These are phyloP conservation scores for Yamadazyma ubonensis DNA, from an alignment of 805 yeast genomes.

Conservation along the genomic window DNA sequence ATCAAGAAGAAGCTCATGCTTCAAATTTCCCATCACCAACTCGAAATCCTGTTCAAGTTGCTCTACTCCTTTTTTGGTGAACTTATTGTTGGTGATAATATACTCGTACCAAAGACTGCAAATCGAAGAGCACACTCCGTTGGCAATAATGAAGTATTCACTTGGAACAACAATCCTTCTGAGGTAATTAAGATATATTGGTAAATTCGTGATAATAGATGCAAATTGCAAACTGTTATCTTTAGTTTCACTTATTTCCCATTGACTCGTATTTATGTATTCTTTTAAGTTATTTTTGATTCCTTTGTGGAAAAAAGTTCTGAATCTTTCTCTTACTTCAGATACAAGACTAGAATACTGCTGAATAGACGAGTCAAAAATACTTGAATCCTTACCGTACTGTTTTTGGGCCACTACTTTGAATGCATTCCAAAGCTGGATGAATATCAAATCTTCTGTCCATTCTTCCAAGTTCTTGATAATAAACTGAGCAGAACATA, in stretches of 20 bases:
- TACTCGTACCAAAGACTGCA: slow-evolving; percentile 34
- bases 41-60: slow-evolving; percentile 34
- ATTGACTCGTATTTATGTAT: slow-evolving; percentile 36
- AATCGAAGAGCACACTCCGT: slow-evolving; percentile 26
- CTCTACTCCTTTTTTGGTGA: slow-evolving; percentile 29
- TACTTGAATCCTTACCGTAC: slow-evolving; percentile 21
- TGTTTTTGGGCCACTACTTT: slow-evolving; percentile 18
- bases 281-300: slow-evolving; percentile 30
- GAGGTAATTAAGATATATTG: slow-evolving; percentile 26
- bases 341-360: slow-evolving; percentile 23
- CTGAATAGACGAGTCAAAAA: slow-evolving; percentile 28
- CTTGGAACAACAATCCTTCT: slow-evolving; percentile 22
- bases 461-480: slow-evolving; percentile 31
- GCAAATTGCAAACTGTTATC: slow-evolving; percentile 22
- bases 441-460: slow-evolving; percentile 38
- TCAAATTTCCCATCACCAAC: slow-evolving; percentile 19
- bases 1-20: slow-evolving; percentile 20
- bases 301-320: slow-evolving; percentile 33
- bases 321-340: slow-evolving; percentile 22
- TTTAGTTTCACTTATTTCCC: slow-evolving; percentile 24
- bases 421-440: slow-evolving; percentile 40
- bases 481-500: slow-evolving; percentile 34
- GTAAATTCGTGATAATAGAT: slow-evolving; percentile 23
- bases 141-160: slow-evolving; percentile 32
- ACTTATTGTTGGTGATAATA: slow-evolving; percentile 39